A percentile compares a stretch with the other conserved stretches of the same genome.
phyloP scores from a whole-genome alignment of 805 yeast genomes.

The Suhomyces canberraensis region DNA sequence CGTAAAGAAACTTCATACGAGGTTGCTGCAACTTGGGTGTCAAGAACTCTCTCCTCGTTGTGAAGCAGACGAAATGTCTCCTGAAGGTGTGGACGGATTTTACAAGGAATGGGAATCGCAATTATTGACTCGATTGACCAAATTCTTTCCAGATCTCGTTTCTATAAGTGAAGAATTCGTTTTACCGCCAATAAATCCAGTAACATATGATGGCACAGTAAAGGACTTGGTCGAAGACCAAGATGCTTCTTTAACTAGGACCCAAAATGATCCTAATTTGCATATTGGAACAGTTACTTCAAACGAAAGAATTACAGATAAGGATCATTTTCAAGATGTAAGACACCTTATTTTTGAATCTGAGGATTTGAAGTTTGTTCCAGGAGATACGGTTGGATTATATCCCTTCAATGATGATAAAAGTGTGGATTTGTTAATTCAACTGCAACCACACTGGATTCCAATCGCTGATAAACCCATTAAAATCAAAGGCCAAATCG shows the following conservation, averaged over 20 bases:
- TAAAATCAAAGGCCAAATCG: slow-evolving; percentile 33
- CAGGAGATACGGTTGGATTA: slow-evolving; percentile 81
- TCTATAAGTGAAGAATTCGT: slow-evolving; percentile 22
- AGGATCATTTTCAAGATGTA: slow-evolving; percentile 87
- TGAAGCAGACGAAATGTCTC: slow-evolving; percentile 84
- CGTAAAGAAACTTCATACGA: slow-evolving; percentile 73
- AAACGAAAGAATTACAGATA: slow-evolving; percentile 63
- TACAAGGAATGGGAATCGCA: slow-evolving; percentile 70
- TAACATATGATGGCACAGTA: slow-evolving; percentile 16
- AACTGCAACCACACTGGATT: slow-evolving; percentile 67
- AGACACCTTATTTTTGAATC: slow-evolving; percentile 52
- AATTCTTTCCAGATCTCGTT: slow-evolving; percentile 19
- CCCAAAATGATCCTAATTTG: slow-evolving; percentile 7
- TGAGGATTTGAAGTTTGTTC: slow-evolving; percentile 41
- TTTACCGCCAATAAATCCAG: slow-evolving; percentile 25
- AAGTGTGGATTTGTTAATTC: slow-evolving; percentile 63
- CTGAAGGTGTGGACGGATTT: slow-evolving; percentile 76
- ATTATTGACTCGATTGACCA: slow-evolving; percentile 32
- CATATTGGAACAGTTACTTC: slow-evolving; percentile 43
- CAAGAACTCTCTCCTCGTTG: slow-evolving; percentile 65
- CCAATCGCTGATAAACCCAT: slow-evolving; percentile 63
- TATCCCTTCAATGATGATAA: slow-evolving; percentile 68
- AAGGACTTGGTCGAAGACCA: slow-evolving; percentile 16
- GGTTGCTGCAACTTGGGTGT: slow-evolving; percentile 83
- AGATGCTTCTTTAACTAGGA: slow-evolving; percentile 14